A percentile compares a stretch with the other conserved stretches of the same genome.
These are phyloP conservation scores for Boletus vermiculosoides DNA, from an alignment of 768 basidiomycete species.

Conservation along the genomic window DNA sequence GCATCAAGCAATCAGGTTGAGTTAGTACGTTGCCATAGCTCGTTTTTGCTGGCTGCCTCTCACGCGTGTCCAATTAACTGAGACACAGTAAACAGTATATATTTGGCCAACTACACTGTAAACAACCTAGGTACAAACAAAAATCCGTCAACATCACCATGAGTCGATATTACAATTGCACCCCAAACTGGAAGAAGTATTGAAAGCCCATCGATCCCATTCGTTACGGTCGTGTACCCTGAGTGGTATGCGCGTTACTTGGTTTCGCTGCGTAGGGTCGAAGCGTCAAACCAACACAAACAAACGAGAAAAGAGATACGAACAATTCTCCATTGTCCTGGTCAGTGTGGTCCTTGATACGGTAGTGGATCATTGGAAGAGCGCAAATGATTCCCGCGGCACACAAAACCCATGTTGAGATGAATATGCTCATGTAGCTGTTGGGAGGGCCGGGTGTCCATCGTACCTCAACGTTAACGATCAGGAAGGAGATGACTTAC, in stretches of 20 bases:
- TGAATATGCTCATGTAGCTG: conserved; percentile 66
- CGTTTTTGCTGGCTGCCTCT: too few species aligned
- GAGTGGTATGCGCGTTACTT: neutral
- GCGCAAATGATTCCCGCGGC: conserved; percentile 62
- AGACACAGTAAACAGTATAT: neutral
- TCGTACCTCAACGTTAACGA: neutral
- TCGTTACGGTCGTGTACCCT: neutral
- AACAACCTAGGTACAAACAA: too few species aligned
- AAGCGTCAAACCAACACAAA: neutral
- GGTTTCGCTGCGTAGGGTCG: conserved; percentile 12
- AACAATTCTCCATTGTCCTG: conserved; percentile 53
- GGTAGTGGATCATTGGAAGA: conserved; percentile 72
- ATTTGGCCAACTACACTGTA: too few species aligned
- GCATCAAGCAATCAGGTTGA: too few species aligned
- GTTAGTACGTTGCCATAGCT: too few species aligned
- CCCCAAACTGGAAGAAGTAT: neutral
- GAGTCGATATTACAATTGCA: neutral
- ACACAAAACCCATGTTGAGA: conserved; percentile 73
- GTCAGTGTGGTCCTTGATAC: conserved; percentile 62
- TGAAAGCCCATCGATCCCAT: neutral
- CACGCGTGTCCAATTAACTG: neutral
- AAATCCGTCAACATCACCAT: too few species aligned
- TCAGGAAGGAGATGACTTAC: conserved; percentile 39
- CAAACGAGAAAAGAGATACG: conserved; percentile 3
- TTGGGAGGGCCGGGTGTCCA: neutral